Evolutionary conservation across 805 yeast genomes (phyloP).

Genomic region (Barnettozyma californica): DNA sequence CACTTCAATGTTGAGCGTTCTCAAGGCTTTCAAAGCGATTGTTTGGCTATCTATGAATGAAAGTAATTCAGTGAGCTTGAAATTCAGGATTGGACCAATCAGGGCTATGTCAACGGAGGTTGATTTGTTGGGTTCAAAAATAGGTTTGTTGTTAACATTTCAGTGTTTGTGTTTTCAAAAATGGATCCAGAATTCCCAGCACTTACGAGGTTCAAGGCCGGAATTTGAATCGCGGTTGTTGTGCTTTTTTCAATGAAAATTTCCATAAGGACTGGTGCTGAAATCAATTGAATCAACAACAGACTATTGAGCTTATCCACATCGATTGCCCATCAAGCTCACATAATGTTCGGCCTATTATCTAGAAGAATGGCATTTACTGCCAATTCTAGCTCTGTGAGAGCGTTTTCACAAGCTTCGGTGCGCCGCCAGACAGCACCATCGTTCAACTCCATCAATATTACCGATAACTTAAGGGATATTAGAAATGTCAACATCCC

Average conservation of each 20-base stretch:
- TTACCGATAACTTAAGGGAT: neutral
- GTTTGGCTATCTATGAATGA: neutral
- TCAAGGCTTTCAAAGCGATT: neutral
- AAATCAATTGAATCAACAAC: neutral
- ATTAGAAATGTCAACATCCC: constrained; percentile 8
- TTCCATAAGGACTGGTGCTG: neutral
- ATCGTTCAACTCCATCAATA: neutral
- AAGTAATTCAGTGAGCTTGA: neutral
- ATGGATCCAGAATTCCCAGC: neutral
- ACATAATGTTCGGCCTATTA: neutral
- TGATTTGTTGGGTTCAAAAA: neutral
- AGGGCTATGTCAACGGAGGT: neutral
- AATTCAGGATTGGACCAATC: neutral
- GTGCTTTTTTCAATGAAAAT: neutral
- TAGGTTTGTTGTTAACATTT: neutral
- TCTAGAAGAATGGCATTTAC: neutral
- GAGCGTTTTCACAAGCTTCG: constrained; percentile 6
- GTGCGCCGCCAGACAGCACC: constrained; percentile 13
- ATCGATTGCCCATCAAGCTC: neutral
- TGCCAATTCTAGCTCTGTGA: neutral
- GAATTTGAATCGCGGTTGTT: neutral
- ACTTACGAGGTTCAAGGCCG: neutral
- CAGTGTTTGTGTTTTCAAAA: neutral
- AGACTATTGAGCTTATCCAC: neutral
- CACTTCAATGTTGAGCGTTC: neutral